phyloP scores from a whole-genome alignment of 2,329 filamentous ascomycete genomes.

The Sporothrix curviconia region DNA sequence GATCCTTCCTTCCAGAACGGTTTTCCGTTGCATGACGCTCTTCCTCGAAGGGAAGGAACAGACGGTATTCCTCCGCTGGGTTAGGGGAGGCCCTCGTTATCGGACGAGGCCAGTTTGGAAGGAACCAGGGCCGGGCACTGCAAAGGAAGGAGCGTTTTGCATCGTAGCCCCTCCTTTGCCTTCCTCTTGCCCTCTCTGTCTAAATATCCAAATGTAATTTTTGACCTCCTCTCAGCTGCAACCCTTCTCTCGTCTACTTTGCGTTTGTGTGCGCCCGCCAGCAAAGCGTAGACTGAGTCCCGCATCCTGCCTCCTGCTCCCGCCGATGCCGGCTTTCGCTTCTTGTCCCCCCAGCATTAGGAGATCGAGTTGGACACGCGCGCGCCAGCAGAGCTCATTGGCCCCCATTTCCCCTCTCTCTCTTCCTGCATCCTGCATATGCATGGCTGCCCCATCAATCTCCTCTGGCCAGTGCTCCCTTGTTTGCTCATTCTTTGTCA shows the following conservation, averaged over 20 bases:
- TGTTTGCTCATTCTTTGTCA: neutral
- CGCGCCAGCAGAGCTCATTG: neutral
- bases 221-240: neutral
- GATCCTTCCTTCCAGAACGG: conserved; percentile 3
- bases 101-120: neutral
- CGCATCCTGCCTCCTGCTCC: no score
- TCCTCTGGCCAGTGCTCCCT: neutral
- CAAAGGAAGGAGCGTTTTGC: neutral
- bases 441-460: conserved; percentile 14
- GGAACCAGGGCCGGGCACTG: neutral
- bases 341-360: no score
- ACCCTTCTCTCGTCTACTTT: no score
- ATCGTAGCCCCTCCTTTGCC: neutral
- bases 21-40: neutral
- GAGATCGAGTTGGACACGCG: neutral
- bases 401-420: neutral
- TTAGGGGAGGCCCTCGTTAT: neutral
- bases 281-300: no score
- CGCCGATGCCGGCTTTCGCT: no score
- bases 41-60: no score
- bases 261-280: no score
- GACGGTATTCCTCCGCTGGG: no score
- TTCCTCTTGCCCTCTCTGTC: neutral
- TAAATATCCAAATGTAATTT: neutral
- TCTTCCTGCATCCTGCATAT: conserved; percentile 10